Percentiles rank a stretch among this genome's conserved stretches.
Conservation (phyloP, 345 rosid genomes). For the Rhodamnia rubescens region DNA sequence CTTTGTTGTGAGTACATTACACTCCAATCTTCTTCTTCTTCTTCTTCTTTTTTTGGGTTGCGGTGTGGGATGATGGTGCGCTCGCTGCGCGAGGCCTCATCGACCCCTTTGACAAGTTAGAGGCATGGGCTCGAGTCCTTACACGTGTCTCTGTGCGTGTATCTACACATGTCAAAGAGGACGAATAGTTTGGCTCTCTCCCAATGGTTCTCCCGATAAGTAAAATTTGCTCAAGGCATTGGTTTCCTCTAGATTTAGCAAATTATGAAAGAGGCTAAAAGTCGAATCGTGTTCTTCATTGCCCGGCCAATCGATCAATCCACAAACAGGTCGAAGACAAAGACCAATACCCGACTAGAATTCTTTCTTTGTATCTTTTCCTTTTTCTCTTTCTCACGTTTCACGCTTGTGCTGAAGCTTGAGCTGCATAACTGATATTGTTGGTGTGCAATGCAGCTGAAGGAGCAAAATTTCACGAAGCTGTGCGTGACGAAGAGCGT, state of each 20-base stretch:
- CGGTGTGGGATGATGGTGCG: not conserved
- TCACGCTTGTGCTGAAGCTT: not conserved
- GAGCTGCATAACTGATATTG: not conserved
- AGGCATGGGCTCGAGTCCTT: not conserved
- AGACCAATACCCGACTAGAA: not conserved
- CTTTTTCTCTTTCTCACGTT: not conserved
- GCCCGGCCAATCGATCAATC: not conserved
- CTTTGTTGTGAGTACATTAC: not conserved
- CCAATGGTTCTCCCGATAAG: not conserved
- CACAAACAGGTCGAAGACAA: not conserved
- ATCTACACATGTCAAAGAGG: no score
- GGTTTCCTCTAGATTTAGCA: not conserved
- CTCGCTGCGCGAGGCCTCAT: not conserved
- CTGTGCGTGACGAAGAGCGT: constrained; percentile 13
- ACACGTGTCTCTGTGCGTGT: not conserved
- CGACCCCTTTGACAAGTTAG: not conserved
- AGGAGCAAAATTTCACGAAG: constrained; percentile 11
- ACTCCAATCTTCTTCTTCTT: not conserved
- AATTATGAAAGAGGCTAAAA: not conserved
- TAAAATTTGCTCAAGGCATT: not conserved
- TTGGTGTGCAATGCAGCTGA: constrained; percentile 2
- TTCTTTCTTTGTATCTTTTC: not conserved
- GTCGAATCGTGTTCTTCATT: not conserved
- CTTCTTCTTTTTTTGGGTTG: accelerated
- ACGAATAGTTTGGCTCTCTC: not conserved